Evolutionary conservation across 495 filamentous ascomycete species (phyloP).

Genomic region (Entonaema liquescens): DNA sequence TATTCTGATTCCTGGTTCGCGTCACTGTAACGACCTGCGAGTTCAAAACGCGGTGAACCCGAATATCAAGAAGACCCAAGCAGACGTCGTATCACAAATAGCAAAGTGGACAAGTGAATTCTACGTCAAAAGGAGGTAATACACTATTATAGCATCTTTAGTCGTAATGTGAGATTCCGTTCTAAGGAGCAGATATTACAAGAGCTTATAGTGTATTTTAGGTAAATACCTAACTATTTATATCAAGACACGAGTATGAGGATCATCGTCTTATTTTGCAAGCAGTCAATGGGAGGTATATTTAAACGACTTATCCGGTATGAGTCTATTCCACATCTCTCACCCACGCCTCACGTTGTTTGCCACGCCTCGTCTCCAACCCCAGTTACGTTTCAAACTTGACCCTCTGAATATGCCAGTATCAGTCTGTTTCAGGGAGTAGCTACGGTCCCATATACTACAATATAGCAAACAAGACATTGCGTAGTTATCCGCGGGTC

Average conservation of each 20-base stretch:
- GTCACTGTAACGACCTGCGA: conserved; percentile 62
- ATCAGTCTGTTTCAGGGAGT: not conserved
- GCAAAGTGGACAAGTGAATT: conserved; percentile 61
- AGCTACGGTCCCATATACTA: not conserved
- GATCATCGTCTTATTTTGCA: no score
- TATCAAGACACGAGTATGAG: no score
- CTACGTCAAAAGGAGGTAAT: conserved; percentile 31
- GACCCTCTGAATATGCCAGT: not conserved
- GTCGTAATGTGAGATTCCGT: not conserved
- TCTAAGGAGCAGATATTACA: no score
- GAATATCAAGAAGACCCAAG: conserved; percentile 48
- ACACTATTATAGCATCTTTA: not conserved
- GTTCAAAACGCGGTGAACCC: conserved; percentile 50
- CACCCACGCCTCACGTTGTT: no score
- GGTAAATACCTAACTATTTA: no score
- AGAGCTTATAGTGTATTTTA: no score
- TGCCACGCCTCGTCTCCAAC: not conserved
- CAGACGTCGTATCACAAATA: conserved; percentile 56
- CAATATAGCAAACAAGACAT: no score
- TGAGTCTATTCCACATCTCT: no score
- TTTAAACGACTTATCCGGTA: no score
- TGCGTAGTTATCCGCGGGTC: not conserved
- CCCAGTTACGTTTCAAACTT: not conserved
- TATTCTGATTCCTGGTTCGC: conserved; percentile 63
- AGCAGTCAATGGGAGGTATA: no score